Conservation (phyloP, 352 stramenopile genomes). For the Phytophthora citrophthora region DNA sequence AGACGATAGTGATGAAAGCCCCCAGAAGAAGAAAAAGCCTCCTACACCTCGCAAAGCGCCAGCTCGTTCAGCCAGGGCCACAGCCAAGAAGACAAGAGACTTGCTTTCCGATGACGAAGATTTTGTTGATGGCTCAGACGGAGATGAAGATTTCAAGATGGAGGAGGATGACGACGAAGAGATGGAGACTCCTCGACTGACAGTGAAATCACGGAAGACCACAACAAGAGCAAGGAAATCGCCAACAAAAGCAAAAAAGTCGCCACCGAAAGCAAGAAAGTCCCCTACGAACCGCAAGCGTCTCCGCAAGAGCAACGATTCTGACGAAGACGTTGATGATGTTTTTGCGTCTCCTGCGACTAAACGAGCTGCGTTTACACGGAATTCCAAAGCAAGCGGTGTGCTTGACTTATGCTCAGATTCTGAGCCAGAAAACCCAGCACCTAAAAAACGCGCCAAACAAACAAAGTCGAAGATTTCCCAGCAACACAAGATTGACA, state of each 20-base stretch:
- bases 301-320: slow-evolving; percentile 42
- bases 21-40: slow-evolving; percentile 37
- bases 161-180: slow-evolving; percentile 55
- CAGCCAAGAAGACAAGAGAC: slow-evolving; percentile 18
- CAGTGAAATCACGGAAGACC: slow-evolving; percentile 18
- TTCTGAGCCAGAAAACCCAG: slow-evolving; percentile 36
- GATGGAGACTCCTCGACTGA: slow-evolving; percentile 29
- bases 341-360: slow-evolving; percentile 19
- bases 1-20: slow-evolving; percentile 33
- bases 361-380: slow-evolving; percentile 27
- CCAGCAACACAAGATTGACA: slow-evolving; percentile 66
- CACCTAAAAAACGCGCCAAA: slow-evolving; percentile 21
- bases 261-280: slow-evolving; percentile 24
- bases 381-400: slow-evolving; percentile 24
- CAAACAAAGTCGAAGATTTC: slow-evolving; percentile 35
- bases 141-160: slow-evolving; percentile 69
- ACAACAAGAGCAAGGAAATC: slow-evolving; percentile 4
- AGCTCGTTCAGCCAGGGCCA: slow-evolving; percentile 39
- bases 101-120: slow-evolving; percentile 56
- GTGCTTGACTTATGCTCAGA: slow-evolving; percentile 65
- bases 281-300: slow-evolving; percentile 42
- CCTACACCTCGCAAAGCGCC: slow-evolving; percentile 23
- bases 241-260: slow-evolving; percentile 21
- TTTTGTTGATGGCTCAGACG: slow-evolving; percentile 38
- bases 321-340: slow-evolving; percentile 41